Base-by-base conservation (phyloP, 768 basidiomycete species). In the Boletales sp. region DNA sequence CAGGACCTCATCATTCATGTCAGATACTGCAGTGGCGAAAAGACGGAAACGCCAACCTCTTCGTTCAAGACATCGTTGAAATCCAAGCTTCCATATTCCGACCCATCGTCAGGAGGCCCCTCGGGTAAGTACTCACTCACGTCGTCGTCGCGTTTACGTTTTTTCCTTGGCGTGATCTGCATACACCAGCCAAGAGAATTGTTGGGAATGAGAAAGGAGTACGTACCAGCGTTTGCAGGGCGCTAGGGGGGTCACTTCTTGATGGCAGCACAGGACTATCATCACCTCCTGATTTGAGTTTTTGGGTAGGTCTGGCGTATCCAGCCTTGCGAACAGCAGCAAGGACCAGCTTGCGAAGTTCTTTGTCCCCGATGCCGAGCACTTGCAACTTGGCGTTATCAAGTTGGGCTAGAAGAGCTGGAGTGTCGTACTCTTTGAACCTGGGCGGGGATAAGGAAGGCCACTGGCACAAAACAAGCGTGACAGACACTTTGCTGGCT, bases 21-120 rank as follows among this genome's bases (percentile, higher is more conserved):
- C 11, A 12, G 46, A 56, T 37, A 43, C 48, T 12, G 19, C 36
- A 13, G 33, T 8, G 8, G 32, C 18, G 19, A 14, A 40, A 34
- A 13, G 17, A 44, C 17, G 18, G 32, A 40, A 40, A 8, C n/a
- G 58, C 74, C 28, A 57, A 87, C 87, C 67, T 83, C 73, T 63
- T 90, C 89, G 55, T 89, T 84, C 45, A 84, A 57, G 14, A 87
- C 67, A 58, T 93, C 89, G 32, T 79, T 75, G 55, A 92, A 93
- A 41, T 86, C 82, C 37, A 88, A 72, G 56, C 74, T 82, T 19
- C 78, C 80, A 53, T 77, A 70, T 6, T 55, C 58, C 18, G 73
- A 72, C 3, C 71, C 78, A 54, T 84, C 82, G 41, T 84, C 80
- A 0, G 58, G 51, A 9, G 77, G 74, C 19, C 60, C 73, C 46